Evolutionary conservation across 2,329 filamentous ascomycete species (phyloP).

Genomic region (Orbilia oligospora): DNA sequence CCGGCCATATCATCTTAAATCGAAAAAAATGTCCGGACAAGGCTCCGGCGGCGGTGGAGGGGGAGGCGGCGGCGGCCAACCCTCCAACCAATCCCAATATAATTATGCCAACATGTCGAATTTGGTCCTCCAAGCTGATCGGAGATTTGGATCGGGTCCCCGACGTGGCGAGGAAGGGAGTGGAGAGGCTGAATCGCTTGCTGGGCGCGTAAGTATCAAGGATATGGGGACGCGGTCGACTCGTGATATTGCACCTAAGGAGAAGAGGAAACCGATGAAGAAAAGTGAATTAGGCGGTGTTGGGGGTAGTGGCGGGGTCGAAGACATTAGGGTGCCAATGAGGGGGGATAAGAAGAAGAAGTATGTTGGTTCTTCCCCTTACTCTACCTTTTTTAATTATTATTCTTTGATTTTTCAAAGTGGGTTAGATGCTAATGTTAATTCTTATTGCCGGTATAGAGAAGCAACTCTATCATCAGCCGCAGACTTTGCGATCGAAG

Average conservation of each 20-base stretch:
- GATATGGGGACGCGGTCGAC: slow-evolving; percentile 93
- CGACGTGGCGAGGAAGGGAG: slow-evolving; percentile 94
- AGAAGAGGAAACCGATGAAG: slow-evolving; percentile 75
- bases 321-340: slow-evolving; percentile 67
- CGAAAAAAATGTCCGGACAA: slow-evolving; percentile 72
- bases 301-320: slow-evolving; percentile 77
- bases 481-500: slow-evolving; percentile 88
- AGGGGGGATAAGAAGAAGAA: slow-evolving; percentile 63
- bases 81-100: slow-evolving; percentile 88
- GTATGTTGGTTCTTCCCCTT: slow-evolving; percentile 30
- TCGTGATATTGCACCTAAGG: slow-evolving; percentile 83
- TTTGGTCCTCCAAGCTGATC: slow-evolving; percentile 99
- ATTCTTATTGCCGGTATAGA: slow-evolving; percentile 27
- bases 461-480: slow-evolving; percentile 71
- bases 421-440: slow-evolving; percentile 29
- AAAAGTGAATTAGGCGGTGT: slow-evolving; percentile 71
- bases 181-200: slow-evolving; percentile 96
- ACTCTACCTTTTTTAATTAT: neutral
- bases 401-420: no score
- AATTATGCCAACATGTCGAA: slow-evolving; percentile 99
- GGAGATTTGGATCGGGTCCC: slow-evolving; percentile 82
- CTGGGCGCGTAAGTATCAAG: slow-evolving; percentile 89
- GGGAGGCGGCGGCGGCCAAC: slow-evolving; percentile 73
- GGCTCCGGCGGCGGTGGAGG: slow-evolving; percentile 34
- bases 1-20: slow-evolving; percentile 13